Evolutionary conservation across 768 basidiomycete genomes (phyloP), one percentile per base, ranked within the genome.

Genomic region (Russula griseocarnosa): DNA sequence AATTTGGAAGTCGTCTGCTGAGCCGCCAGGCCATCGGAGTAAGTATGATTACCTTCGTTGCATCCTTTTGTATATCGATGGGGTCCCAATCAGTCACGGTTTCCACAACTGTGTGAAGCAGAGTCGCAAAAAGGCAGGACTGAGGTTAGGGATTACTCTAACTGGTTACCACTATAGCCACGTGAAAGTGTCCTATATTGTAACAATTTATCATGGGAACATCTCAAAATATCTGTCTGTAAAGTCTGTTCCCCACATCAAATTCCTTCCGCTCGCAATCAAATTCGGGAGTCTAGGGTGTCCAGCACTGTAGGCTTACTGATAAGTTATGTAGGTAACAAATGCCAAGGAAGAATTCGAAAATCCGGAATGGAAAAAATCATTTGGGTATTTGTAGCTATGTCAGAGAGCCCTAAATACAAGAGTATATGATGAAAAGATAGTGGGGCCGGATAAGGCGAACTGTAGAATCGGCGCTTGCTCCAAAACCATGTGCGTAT

Each of bases 1-100:
- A 83, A 81, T 5, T 68, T 88, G 62, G 70, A 73, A 7, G 78
- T 32, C n/a, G 3, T 22, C 7, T 66, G 61, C 46, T 61, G 10
- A 54, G 52, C 40, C 42, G 42, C 42, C 42, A n/a, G 30, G 28
- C 6, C 22, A 28, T 11, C 24, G 38, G 26, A 24, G 40, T 10
- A 28, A 5, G 24, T 18, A 20, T 42, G 26, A 56, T n/a, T 20
- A 22, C 28, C 49, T 50, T 26, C 26, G 16, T 28, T 1, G 11
- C 10, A 30, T 32, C 34, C 7, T 24, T 38, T 7, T 14, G 20
- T 20, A 5, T 14, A 57, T 32, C 40, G 24, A 28, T 56, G n/a
- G 5, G 14, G 22, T 11, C 34, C 14, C 34, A 26, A 26, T 18
- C 13, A 26, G 24, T 42, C 26, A 5, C 20, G 16, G 24, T 20